Evolutionary conservation across 768 basidiomycete genomes (phyloP).

Genomic region (Podaxis mareebaensis): DNA sequence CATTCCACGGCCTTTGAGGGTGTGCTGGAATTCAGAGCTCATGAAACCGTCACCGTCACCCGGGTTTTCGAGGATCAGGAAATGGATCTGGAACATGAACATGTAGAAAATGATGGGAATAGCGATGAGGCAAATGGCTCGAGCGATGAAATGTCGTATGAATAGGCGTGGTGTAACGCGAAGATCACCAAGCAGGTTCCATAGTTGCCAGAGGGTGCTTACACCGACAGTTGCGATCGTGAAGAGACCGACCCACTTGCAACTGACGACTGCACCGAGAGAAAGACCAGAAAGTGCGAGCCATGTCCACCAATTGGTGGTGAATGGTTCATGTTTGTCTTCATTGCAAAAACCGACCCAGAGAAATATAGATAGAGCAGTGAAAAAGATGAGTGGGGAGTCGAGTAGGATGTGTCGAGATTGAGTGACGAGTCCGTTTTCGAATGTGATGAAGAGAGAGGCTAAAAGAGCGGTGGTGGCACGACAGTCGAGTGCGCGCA

Average conservation of each 20-base stretch:
- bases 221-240: conserved; percentile 94
- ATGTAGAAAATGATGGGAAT: conserved; percentile 91
- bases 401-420: conserved; percentile 97
- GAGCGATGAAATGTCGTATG: conserved; percentile 82
- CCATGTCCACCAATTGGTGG: conserved; percentile 90
- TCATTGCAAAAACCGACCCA: conserved; percentile 94
- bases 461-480: conserved; percentile 91
- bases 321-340: conserved; percentile 83
- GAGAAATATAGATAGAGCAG: conserved; percentile 81
- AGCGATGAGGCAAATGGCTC: conserved; percentile 86
- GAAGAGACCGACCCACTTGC: conserved; percentile 99
- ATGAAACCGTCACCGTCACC: conserved; percentile 99
- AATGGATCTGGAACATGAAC: conserved; percentile 96
- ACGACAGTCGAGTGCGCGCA: conserved; percentile 90
- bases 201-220: conserved; percentile 83
- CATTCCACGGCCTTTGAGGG: conserved; percentile 87
- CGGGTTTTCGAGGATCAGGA: conserved; percentile 81
- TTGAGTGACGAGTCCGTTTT: conserved; percentile 95
- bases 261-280: conserved; percentile 89
- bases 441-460: conserved; percentile 90
- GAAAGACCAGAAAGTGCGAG: conserved; percentile 83
- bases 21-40: conserved; percentile 99
- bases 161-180: conserved; percentile 75
- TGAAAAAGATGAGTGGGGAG: conserved; percentile 98
- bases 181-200: conserved; percentile 86